phyloP scores from a whole-genome alignment of 2,329 filamentous ascomycete genomes.

The Fusarium pilosicola region DNA sequence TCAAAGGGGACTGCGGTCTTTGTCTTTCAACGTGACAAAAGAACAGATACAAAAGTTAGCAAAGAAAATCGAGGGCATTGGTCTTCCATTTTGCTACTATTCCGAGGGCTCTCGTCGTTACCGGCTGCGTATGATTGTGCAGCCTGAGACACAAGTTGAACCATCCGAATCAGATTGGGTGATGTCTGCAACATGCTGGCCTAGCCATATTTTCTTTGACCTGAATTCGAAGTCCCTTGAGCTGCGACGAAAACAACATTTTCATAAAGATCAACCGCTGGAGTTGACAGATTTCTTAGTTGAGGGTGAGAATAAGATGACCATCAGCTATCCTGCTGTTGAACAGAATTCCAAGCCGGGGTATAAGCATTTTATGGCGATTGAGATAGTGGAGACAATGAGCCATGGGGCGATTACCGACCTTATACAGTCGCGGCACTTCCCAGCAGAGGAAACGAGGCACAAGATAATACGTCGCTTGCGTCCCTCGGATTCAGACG shows the following conservation, averaged over 20 bases:
- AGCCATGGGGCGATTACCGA: conserved; percentile 57
- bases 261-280: conserved; percentile 79
- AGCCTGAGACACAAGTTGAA: conserved; percentile 20
- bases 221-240: conserved; percentile 71
- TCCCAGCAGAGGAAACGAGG: conserved; percentile 61
- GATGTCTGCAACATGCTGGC: conserved; percentile 74
- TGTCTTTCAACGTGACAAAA: conserved; percentile 59
- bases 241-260: conserved; percentile 73
- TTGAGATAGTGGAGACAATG: conserved; percentile 74
- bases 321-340: conserved; percentile 56
- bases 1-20: conserved; percentile 51
- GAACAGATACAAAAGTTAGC: conserved; percentile 52
- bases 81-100: conserved; percentile 53
- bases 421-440: conserved; percentile 50
- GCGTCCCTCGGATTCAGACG: conserved; percentile 59
- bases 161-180: conserved; percentile 68
- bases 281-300: conserved; percentile 74
- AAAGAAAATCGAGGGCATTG: conserved; percentile 38
- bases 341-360: conserved; percentile 40
- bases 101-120: conserved; percentile 67
- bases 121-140: conserved; percentile 73
- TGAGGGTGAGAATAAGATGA: conserved; percentile 70
- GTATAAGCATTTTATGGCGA: conserved; percentile 66
- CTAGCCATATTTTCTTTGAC: conserved; percentile 72
- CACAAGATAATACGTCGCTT: conserved; percentile 65